A percentile compares a stretch with the other conserved stretches of the same genome.
phyloP scores from a whole-genome alignment of 164 flowering plant species.

The Magnolia kwangsiensis region DNA sequence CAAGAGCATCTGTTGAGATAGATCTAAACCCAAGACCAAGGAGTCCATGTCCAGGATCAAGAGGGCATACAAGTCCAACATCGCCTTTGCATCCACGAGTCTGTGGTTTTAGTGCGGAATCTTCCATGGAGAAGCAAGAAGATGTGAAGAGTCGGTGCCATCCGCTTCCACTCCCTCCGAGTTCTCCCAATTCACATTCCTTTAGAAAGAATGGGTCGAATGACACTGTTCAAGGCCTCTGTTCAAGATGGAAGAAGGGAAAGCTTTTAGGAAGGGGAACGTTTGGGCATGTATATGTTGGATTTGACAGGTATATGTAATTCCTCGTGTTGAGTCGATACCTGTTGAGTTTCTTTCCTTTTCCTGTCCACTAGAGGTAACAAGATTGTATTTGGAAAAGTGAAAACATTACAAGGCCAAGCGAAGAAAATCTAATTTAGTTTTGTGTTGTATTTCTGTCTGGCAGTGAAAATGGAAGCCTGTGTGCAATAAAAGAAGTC shows the following conservation, averaged over 20 bases:
- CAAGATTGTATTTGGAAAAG: background rate
- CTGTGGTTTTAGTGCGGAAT: conserved; percentile 41
- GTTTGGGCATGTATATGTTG: conserved; percentile 92
- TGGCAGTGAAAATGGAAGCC: conserved; percentile 77
- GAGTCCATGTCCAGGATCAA: conserved; percentile 63
- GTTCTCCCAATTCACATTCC: conserved; percentile 59
- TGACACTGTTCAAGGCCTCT: conserved; percentile 29
- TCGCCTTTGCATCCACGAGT: conserved; percentile 66
- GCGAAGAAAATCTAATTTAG: background rate
- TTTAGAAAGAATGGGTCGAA: conserved; percentile 27
- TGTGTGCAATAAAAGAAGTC: conserved; percentile 97
- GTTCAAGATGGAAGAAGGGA: conserved; percentile 82
- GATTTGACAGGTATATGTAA: conserved; percentile 71
- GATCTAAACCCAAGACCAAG: conserved; percentile 40
- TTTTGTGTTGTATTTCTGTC: background rate
- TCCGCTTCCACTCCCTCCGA: conserved; percentile 88
- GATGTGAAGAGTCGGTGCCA: conserved; percentile 62
- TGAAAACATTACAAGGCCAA: background rate
- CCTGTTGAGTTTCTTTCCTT: background rate
- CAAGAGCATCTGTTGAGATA: conserved; percentile 22
- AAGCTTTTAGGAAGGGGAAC: conserved; percentile 90
- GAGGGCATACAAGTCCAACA: conserved; percentile 41
- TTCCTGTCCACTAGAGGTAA: background rate
- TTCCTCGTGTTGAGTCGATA: background rate
- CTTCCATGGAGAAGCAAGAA: conserved; percentile 51